These are phyloP conservation scores for Pulchroboletus neoregius DNA, from an alignment of 1,284 basidiomycete species.

Conservation along the genomic window DNA sequence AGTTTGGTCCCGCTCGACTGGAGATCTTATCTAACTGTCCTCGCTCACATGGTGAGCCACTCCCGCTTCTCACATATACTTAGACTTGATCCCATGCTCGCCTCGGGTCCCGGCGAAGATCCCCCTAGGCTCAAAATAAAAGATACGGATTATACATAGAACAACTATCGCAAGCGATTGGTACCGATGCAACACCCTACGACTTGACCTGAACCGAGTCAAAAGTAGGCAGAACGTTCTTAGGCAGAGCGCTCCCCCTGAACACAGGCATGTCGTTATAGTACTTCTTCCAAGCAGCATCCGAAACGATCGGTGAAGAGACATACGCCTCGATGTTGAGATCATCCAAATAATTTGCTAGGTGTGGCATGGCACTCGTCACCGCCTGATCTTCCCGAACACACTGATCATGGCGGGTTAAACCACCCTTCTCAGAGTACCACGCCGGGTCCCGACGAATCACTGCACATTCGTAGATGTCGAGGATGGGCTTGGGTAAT, in stretches of 20 bases:
- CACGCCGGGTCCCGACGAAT: constrained; percentile 49
- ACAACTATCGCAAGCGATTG: too few relatives aligned
- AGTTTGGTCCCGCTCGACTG: too few relatives aligned
- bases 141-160: too few relatives aligned
- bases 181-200: too few relatives aligned
- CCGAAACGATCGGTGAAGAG: constrained; percentile 50
- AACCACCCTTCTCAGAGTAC: constrained; percentile 46
- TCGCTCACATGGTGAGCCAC: too few relatives aligned
- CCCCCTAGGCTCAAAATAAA: too few relatives aligned
- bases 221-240: too few relatives aligned
- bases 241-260: constrained; percentile 41
- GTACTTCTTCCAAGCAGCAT: constrained; percentile 49
- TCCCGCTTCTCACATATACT: too few relatives aligned
- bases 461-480: constrained; percentile 48
- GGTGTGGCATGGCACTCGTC: constrained; percentile 39
- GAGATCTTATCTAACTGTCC: too few relatives aligned
- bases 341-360: constrained; percentile 39
- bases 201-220: constrained; percentile 21
- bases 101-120: too few relatives aligned
- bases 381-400: constrained; percentile 44
- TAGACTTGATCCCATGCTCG: too few relatives aligned
- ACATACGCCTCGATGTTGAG: constrained; percentile 46
- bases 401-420: constrained; percentile 42
- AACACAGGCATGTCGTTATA: constrained; percentile 37
- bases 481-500: constrained; percentile 44